Conservation (phyloP, 352 stramenopile species). For the Blastocystis sp. region DNA sequence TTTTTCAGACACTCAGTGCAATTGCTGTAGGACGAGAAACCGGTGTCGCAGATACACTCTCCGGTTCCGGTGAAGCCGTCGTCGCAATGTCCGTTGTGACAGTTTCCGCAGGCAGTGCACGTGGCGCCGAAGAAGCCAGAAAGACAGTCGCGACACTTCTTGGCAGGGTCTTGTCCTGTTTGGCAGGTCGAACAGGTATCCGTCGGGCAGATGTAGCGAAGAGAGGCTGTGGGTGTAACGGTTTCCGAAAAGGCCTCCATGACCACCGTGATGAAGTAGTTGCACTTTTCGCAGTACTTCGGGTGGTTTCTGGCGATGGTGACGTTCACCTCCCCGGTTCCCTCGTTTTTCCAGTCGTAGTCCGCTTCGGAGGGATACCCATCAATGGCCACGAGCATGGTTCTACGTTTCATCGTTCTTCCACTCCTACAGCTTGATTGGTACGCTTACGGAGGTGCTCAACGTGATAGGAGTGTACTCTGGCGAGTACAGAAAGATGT, state of each 20-base stretch:
- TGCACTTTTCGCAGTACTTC: conserved; percentile 49
- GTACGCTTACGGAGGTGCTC: neutral
- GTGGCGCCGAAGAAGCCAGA: conserved; percentile 68
- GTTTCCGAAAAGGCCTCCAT: too few relatives aligned
- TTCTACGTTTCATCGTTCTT: neutral
- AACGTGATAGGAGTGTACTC: conserved; percentile 38
- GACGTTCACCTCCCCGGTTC: neutral
- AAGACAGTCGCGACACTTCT: conserved; percentile 74
- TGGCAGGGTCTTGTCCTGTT: conserved; percentile 68
- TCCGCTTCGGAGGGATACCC: neutral
- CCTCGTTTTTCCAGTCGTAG: neutral
- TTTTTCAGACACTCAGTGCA: conserved; percentile 69
- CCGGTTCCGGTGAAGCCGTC: conserved; percentile 70
- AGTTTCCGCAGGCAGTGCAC: conserved; percentile 71
- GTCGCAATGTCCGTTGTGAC: conserved; percentile 70
- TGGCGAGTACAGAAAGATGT: conserved; percentile 30
- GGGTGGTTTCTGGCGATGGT: conserved; percentile 28
- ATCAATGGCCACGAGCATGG: neutral
- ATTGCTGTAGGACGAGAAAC: conserved; percentile 67
- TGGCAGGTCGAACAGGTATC: conserved; percentile 62
- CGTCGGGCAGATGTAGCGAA: neutral
- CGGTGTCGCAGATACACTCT: conserved; percentile 70
- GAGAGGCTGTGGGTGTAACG: too few relatives aligned
- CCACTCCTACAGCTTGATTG: neutral
- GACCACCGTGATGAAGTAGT: neutral